Conservation (phyloP, 345 rosid species). For the Salix brachista region DNA sequence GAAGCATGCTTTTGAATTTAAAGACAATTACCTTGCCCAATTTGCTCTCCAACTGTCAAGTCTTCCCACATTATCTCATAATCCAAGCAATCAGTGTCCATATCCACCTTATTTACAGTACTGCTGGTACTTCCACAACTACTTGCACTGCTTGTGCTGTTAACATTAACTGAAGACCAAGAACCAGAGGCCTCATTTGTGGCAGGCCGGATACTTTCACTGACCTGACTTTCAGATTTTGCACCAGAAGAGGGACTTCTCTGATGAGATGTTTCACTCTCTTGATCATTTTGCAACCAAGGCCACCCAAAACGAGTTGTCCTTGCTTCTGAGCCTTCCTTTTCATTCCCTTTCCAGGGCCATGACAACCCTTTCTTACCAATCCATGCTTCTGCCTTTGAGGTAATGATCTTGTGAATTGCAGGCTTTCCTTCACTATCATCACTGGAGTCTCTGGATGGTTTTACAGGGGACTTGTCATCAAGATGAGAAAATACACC, state of each 20-base stretch:
- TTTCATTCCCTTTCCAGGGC: conserved; percentile 96
- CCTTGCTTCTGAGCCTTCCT: conserved; percentile 55
- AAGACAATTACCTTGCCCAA: conserved; percentile 77
- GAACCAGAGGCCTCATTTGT: conserved; percentile 68
- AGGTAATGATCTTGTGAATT: conserved; percentile 61
- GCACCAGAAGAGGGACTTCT: conserved; percentile 36
- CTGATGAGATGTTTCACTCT: conserved; percentile 40
- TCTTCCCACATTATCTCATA: conserved; percentile 95
- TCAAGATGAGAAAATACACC: conserved; percentile 53
- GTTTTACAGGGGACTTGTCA: conserved; percentile 44
- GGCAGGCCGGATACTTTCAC: conserved; percentile 46
- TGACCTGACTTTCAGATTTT: conserved; percentile 43
- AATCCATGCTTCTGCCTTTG: conserved; percentile 88
- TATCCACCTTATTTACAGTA: conserved; percentile 68
- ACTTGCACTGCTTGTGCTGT: conserved; percentile 90
- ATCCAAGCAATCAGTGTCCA: conserved; percentile 71
- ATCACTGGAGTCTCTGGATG: conserved; percentile 57
- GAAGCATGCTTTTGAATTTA: background rate
- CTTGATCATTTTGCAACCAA: conserved; percentile 57
- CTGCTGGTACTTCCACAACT: conserved; percentile 87
- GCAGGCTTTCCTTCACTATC: conserved; percentile 72
- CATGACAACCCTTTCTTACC: conserved; percentile 78
- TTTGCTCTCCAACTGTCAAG: conserved; percentile 73
- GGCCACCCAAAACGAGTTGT: conserved; percentile 49
- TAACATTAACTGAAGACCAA: conserved; percentile 67